Base-by-base conservation (phyloP, 176 grass and related monocot genomes). In the Triticum turgidum region DNA sequence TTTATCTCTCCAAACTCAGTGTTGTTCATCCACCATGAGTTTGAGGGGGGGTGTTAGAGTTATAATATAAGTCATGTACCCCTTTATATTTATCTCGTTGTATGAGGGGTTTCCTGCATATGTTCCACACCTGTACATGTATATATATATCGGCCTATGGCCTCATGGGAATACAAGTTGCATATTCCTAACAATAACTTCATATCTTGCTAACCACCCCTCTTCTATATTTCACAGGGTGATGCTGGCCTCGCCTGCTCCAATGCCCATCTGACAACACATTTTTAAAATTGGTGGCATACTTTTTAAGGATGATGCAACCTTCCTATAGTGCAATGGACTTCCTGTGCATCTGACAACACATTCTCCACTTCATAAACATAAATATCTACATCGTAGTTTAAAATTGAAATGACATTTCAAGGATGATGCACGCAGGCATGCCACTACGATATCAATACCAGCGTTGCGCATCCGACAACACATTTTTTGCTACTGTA, bases 211-310 rank as follows among this genome's bases (percentile, higher is more conserved):
- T 59, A 87, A 87, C 89, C 12, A 84, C 74, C 69, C 82, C 61
- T 42, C 75, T 87, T 90, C 68, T 61, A 80, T 84, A 68, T 41
- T 80, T 87, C 68, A 76, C 12, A 84, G 47, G 59, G 37, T 87
- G 89, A 84, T 84, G 85, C 76, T 49, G 84, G 67, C 59, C 25
- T 47, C 61, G 61, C n/a, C n/a, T 76, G 15, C 68, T 80, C 85
- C 89, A 91, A 91, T 87, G 81, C 25, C 29, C 85, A 80, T 69
- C 85, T 86, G 81, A 91, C 85, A 90, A 90, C 89, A 87, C 56
- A 35, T 83, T 83, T 78, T 78, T 33, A 5, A 85, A 90, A 79
- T 79, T 87, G 54, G 34, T 6, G 11, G 33, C 66, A 79, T 73
- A 79, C 74, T 39, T 86, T 86, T 79, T 42, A 73, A 66, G 66